phyloP scores from a whole-genome alignment of 2,329 filamentous ascomycete species.

The Alternaria postmessia region DNA sequence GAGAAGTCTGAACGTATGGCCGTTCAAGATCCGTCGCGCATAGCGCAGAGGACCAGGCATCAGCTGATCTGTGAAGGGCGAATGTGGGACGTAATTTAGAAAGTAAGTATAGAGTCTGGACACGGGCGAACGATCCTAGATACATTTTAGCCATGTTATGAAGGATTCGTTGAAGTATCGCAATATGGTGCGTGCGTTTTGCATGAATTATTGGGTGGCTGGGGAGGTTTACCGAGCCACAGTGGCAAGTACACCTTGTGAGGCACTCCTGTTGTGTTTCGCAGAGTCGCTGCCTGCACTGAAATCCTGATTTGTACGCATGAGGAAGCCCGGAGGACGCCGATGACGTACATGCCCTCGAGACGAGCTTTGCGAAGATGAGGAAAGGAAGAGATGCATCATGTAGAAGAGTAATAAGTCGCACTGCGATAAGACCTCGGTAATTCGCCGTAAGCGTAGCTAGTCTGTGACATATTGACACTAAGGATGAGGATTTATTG shows the following conservation, averaged over 20 bases:
- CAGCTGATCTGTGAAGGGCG: not conserved
- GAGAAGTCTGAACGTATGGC: not conserved
- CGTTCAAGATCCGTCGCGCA: not conserved
- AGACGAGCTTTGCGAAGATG: not conserved
- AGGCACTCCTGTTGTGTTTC: not conserved
- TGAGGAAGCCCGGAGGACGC: not conserved
- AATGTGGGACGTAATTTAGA: not conserved
- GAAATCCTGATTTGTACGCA: not conserved
- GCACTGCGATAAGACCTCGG: conserved; percentile 1
- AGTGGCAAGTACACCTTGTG: not conserved
- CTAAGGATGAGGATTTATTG: not conserved
- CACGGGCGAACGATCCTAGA: not conserved
- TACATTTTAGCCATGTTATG: not conserved
- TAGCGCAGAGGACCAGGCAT: not conserved
- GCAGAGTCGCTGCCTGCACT: not conserved
- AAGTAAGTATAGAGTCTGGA: not conserved
- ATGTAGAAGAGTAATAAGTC: not conserved
- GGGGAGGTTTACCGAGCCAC: not conserved
- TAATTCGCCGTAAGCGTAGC: not conserved
- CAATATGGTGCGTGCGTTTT: not conserved
- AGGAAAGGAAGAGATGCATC: not conserved
- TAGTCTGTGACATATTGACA: not conserved
- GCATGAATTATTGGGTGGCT: not conserved
- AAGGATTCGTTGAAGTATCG: not conserved
- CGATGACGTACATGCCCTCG: not conserved